A percentile compares a stretch with the other conserved stretches of the same genome.
These are phyloP conservation scores for Rhodotorula sp. DNA, from an alignment of 1,284 basidiomycete species.

Conservation along the genomic window DNA sequence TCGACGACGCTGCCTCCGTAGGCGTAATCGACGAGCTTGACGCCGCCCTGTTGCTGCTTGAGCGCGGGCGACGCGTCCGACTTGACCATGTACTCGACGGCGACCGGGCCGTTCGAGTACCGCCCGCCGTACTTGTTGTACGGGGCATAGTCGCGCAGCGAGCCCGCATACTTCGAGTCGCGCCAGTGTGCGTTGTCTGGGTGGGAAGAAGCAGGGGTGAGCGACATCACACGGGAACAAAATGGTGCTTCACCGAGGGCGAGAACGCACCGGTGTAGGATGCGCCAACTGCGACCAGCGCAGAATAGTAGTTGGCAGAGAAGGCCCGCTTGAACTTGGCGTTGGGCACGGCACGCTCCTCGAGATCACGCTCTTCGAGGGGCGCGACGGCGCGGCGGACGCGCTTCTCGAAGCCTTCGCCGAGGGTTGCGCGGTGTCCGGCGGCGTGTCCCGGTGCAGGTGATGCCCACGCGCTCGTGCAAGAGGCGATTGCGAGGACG, in stretches of 20 bases:
- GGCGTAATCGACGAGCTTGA: slow-evolving; percentile 29
- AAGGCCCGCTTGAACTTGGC: not conserved
- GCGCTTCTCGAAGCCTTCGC: not conserved
- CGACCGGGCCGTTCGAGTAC: slow-evolving; percentile 39
- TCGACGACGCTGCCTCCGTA: slow-evolving; percentile 37
- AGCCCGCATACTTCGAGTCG: not conserved
- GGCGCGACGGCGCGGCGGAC: not conserved
- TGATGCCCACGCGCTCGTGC: not conserved
- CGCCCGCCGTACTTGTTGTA: slow-evolving; percentile 25
- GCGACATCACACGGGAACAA: not conserved
- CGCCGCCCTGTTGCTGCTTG: slow-evolving; percentile 2
- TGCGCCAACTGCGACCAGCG: slow-evolving; percentile 36
- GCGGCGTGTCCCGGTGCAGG: not conserved
- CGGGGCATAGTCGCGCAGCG: slow-evolving; percentile 30
- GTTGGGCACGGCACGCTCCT: slow-evolving; percentile 4
- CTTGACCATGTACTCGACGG: slow-evolving; percentile 36
- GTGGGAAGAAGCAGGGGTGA: not conserved
- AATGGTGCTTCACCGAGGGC: not conserved
- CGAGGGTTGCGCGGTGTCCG: not conserved
- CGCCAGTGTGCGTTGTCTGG: slow-evolving; percentile 37
- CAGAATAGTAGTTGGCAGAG: slow-evolving; percentile 12
- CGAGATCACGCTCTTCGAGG: not conserved
- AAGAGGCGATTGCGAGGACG: not conserved
- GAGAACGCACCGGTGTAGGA: slow-evolving; percentile 30
- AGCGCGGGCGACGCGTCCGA: slow-evolving; percentile 1